Base-by-base conservation (phyloP, 2,329 filamentous ascomycete species). In the Trichocomaceae sp. region DNA sequence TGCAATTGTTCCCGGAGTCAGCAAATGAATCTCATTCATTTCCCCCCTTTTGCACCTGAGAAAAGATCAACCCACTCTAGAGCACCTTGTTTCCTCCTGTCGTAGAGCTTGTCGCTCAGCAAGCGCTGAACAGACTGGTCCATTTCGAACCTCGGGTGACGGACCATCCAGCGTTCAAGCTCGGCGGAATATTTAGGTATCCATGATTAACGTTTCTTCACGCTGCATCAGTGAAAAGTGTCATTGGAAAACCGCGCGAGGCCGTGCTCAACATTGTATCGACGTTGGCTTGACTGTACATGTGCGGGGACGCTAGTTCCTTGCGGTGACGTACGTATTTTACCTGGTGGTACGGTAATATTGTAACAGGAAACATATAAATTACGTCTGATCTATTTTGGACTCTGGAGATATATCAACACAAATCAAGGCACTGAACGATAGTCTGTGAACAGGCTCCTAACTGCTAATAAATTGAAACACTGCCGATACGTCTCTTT, bases 401-500 rank as follows among this genome's bases (percentile, higher is more conserved):
- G n/a, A n/a, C n/a, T n/a, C n/a, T n/a, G n/a, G n/a, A n/a, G n/a
- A n/a, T n/a, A n/a, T n/a, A n/a, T n/a, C n/a, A n/a, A 42, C 5
- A 39, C 31, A 35, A 35, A 35, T 13, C 3, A 51, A 19, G 31
- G 2, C 31, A 35, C 10, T 9, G 8, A 33, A 9, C 12, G 23
- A 29, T 8, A 29, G n/a, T n/a, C n/a, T n/a, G n/a, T n/a, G n/a
- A 29, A 8, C 26, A 29, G 26, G 10, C 15, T 15, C 20, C 72
- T 59, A 88, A 75, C 97, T 93, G 62, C 91, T 96, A 66, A 99
- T 97, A 72, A 97, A 99, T 78, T 99, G 93, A 69, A 99, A 99
- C 33, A 97, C 90, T 10, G 92, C 90, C 60, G 90, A 96, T 8
- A 99, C 90, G 65, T 89, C 88, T 22, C 79, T 75, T 70, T 92